Evolutionary conservation across 176 grass and related monocot genomes (phyloP), one percentile per base, ranked within the genome.

Genomic region (Eleusine indica): DNA sequence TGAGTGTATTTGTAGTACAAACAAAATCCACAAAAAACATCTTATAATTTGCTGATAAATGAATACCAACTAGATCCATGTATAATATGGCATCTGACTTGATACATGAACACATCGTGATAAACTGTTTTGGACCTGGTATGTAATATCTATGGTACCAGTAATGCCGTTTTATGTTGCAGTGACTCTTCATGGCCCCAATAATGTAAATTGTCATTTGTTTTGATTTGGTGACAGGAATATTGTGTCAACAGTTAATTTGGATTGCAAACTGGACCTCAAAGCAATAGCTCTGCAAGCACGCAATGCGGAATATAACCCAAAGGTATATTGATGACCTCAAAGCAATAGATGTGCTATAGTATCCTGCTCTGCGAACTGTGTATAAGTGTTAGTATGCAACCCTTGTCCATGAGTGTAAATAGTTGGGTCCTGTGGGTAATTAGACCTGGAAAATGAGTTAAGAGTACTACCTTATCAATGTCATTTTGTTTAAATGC

Each of bases 281-380:
- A 98, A 98, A 88, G 77, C 91, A 17, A 98, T 98, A 56, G 96
- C 96, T 85, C 58, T 98, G 72, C 96, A 98, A 87, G 93, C 96
- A 9, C 89, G 96, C 17, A 98, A 98, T 87, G 96, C 96, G 2
- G 96, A 98, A 60, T 98, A 98, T 73, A 98, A 98, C 51, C 96
- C 96, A 1, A 98, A 98, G 96, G 96, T 98, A 88, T 54, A 74
- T 17, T 52, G 21, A 15, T 70, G 38, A 17, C 3, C 32, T 25
- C 64, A 68, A 68, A 80, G 46, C 18, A 52, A 38, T 79, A 47
- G 29, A 32, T 42, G 21, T 57, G 7, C 3, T 54, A 43, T 11
- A 21, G 30, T 30, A 28, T 51, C 38, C 58, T 75, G 49, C 28
- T 38, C 29, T 18, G 18, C 19, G 9, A 6, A 7, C 3, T 30